Conservation (phyloP, 2,329 filamentous ascomycete species). For the Penicillium griseofulvum region DNA sequence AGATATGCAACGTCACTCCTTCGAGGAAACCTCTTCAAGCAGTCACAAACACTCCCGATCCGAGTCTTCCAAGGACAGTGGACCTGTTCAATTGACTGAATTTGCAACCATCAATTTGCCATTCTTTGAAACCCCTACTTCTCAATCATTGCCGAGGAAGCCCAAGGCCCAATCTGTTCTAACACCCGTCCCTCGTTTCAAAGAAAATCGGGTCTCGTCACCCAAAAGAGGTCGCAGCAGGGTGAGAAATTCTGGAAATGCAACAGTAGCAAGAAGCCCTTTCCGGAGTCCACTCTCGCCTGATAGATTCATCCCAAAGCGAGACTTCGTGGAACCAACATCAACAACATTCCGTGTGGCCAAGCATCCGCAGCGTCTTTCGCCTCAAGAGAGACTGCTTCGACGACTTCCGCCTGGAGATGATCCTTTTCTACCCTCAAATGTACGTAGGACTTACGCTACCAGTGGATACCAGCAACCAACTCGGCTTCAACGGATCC, state of each 20-base stretch:
- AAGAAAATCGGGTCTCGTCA: constrained; percentile 12
- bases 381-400: constrained; percentile 47
- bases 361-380: constrained; percentile 48
- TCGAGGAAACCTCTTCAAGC: constrained; percentile 21
- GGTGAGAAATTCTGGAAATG: constrained; percentile 16
- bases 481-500: constrained; percentile 17
- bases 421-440: constrained; percentile 55
- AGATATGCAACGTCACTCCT: constrained; percentile 27
- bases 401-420: constrained; percentile 44
- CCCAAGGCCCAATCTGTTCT: background rate
- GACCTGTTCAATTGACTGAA: constrained; percentile 6
- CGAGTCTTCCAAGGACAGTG: constrained; percentile 8
- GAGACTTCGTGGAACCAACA: constrained; percentile 42
- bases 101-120: constrained; percentile 20
- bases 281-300: constrained; percentile 37
- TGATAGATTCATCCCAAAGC: constrained; percentile 59
- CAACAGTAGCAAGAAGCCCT: constrained; percentile 7
- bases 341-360: constrained; percentile 53
- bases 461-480: constrained; percentile 13
- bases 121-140: constrained; percentile 14
- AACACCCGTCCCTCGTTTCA: constrained; percentile 1
- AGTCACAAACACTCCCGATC: constrained; percentile 12
- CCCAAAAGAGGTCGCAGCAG: constrained; percentile 15
- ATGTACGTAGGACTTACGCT: constrained; percentile 25
- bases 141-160: constrained; percentile 8